phyloP scores from a whole-genome alignment of 1,284 basidiomycete genomes.

The Apiotrichum brassicae region DNA sequence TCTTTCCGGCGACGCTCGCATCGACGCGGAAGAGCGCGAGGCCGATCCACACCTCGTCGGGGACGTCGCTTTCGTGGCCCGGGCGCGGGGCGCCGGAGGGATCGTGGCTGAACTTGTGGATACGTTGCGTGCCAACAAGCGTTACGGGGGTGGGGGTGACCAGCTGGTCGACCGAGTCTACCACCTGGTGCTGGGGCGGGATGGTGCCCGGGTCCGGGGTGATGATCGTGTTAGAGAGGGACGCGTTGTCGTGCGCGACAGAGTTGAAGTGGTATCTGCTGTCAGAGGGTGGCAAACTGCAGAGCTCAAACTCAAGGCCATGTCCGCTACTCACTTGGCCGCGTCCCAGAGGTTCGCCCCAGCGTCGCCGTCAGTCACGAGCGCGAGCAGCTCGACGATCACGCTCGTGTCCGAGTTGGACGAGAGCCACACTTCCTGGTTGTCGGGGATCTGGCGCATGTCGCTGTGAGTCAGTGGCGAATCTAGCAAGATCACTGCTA shows the following conservation, averaged over 20 bases:
- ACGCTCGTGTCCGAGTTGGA: constrained; percentile 65
- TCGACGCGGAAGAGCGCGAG: constrained; percentile 66
- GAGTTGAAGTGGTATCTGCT: constrained; percentile 83
- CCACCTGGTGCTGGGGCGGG: constrained; percentile 4
- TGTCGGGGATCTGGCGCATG: constrained; percentile 91
- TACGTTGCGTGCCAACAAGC: constrained; percentile 57
- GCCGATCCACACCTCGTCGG: constrained; percentile 66
- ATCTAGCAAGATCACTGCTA: no score
- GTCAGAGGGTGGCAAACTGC: constrained; percentile 1
- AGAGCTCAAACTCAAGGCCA: not conserved
- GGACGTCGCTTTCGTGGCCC: constrained; percentile 43
- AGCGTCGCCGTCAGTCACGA: constrained; percentile 54
- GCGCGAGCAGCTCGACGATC: constrained; percentile 79
- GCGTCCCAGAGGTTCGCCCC: constrained; percentile 53
- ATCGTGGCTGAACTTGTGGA: constrained; percentile 61
- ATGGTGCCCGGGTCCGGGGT: constrained; percentile 21
- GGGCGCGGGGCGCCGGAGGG: constrained; percentile 38
- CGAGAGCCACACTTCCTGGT: constrained; percentile 87
- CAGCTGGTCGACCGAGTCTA: constrained; percentile 6
- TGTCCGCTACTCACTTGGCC: constrained; percentile 54
- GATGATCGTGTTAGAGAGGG: constrained; percentile 53
- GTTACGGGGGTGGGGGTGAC: constrained; percentile 55
- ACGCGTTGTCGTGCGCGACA: constrained; percentile 85
- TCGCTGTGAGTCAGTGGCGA: no score
- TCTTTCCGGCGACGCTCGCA: constrained; percentile 28